phyloP scores from a whole-genome alignment of 1,284 basidiomycete genomes.

The Tylopilus sp. region DNA sequence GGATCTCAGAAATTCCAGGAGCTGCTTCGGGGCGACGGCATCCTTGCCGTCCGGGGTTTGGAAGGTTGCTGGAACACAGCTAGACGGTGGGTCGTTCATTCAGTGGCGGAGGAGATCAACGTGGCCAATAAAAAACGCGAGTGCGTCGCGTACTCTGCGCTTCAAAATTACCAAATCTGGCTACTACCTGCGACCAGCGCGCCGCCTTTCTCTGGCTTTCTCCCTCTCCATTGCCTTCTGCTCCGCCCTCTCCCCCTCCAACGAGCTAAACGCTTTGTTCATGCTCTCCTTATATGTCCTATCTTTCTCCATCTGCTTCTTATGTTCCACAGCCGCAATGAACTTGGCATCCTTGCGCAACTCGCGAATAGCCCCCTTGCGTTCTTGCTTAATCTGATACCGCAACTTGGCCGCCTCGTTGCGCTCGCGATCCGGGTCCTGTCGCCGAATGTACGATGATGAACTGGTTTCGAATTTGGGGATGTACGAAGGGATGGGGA shows the following conservation, averaged over 20 bases:
- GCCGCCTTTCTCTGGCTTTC: conserved; percentile 74
- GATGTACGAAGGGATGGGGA: conserved; percentile 90
- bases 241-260: conserved; percentile 92
- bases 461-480: conserved; percentile 91
- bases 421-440: conserved; percentile 92
- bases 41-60: conserved; percentile 38
- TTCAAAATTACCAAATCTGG: conserved; percentile 13
- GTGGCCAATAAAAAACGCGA: neutral
- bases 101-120: neutral
- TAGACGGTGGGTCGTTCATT: conserved; percentile 29
- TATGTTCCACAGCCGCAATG: conserved; percentile 84
- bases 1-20: conserved; percentile 46
- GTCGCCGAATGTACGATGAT: conserved; percentile 76
- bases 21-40: conserved; percentile 41
- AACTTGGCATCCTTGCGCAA: conserved; percentile 94
- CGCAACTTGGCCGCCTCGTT: conserved; percentile 87
- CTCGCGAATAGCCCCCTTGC: conserved; percentile 96
- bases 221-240: conserved; percentile 90
- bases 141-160: conserved; percentile 5
- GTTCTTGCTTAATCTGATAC: conserved; percentile 91
- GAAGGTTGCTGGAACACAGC: conserved; percentile 40
- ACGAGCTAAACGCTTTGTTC: conserved; percentile 78
- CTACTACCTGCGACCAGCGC: conserved; percentile 64
- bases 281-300: conserved; percentile 73
- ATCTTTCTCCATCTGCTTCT: conserved; percentile 85